Percentiles rank a stretch among this genome's conserved stretches.
These are phyloP conservation scores for Cytospora piceicola DNA, from an alignment of 2,329 filamentous ascomycete genomes.

Conservation along the genomic window DNA sequence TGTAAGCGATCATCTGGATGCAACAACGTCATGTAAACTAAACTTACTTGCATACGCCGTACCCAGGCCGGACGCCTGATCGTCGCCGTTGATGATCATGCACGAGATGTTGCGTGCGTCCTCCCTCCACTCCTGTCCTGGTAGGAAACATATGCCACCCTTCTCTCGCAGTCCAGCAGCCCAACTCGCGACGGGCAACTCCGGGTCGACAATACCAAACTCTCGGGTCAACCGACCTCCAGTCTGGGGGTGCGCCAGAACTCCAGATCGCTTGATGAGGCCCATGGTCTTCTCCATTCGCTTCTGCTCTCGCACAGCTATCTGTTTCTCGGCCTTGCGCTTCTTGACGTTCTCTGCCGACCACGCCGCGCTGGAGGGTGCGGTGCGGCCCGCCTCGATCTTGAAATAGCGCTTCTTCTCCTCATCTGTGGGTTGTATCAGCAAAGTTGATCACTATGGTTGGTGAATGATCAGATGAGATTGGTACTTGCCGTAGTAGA, in stretches of 20 bases:
- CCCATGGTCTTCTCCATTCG: slow-evolving; percentile 19
- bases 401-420: slow-evolving; percentile 71
- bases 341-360: slow-evolving; percentile 60
- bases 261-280: slow-evolving; percentile 41
- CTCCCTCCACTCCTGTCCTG: slow-evolving; percentile 35
- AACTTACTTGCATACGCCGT: slow-evolving; percentile 42
- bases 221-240: slow-evolving; percentile 43
- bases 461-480: neutral
- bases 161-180: slow-evolving; percentile 45
- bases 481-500: slow-evolving; percentile 29
- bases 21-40: too few relatives aligned
- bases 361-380: slow-evolving; percentile 55
- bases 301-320: slow-evolving; percentile 33
- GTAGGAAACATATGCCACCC: slow-evolving; percentile 43
- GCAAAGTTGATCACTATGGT: neutral
- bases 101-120: slow-evolving; percentile 43
- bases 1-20: slow-evolving; percentile 6
- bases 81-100: slow-evolving; percentile 47
- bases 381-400: slow-evolving; percentile 58
- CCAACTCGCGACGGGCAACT: slow-evolving; percentile 44
- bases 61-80: slow-evolving; percentile 46
- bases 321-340: slow-evolving; percentile 44
- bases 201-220: slow-evolving; percentile 37
- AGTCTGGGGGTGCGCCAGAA: slow-evolving; percentile 38
- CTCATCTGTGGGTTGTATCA: slow-evolving; percentile 44